Percentiles rank a stretch among this genome's conserved stretches.
phyloP scores from a whole-genome alignment of 1,284 basidiomycete genomes.

The Cryptococcus sp. region DNA sequence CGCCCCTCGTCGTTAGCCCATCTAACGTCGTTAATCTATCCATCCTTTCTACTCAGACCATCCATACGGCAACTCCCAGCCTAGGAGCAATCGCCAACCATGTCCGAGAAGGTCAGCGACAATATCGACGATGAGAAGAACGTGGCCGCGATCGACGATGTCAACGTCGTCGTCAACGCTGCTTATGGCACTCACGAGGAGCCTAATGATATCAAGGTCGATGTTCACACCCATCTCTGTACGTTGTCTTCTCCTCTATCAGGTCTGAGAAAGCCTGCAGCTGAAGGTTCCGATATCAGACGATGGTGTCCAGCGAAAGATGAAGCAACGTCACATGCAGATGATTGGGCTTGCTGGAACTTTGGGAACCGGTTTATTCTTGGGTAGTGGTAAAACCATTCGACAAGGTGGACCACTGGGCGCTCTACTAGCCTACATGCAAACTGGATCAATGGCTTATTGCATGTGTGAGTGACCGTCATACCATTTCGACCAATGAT shows the following conservation, averaged over 20 bases:
- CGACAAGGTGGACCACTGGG: constrained; percentile 53
- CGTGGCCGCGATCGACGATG: too few relatives aligned
- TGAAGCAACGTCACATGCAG: constrained; percentile 36
- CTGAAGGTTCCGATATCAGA: constrained; percentile 1
- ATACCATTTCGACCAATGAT: background rate
- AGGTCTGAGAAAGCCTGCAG: background rate
- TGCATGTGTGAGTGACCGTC: constrained; percentile 11
- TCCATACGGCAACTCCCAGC: too few relatives aligned
- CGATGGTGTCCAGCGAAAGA: constrained; percentile 26
- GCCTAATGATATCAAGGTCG: constrained; percentile 9
- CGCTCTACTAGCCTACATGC: constrained; percentile 26
- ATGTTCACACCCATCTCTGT: constrained; percentile 24
- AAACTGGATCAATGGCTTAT: constrained; percentile 20
- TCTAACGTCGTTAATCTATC: too few relatives aligned
- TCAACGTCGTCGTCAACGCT: too few relatives aligned
- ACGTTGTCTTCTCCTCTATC: background rate
- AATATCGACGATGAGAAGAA: too few relatives aligned
- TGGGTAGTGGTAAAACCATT: constrained; percentile 68
- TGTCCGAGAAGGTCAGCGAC: too few relatives aligned
- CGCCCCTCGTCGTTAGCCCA: too few relatives aligned
- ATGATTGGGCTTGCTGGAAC: constrained; percentile 36
- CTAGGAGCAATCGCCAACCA: too few relatives aligned
- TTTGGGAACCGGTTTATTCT: constrained; percentile 68
- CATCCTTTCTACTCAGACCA: too few relatives aligned
- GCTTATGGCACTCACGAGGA: too few relatives aligned